Conservation (phyloP, 192 early-diverging fungal species). For the Chytriomyces sp. region DNA sequence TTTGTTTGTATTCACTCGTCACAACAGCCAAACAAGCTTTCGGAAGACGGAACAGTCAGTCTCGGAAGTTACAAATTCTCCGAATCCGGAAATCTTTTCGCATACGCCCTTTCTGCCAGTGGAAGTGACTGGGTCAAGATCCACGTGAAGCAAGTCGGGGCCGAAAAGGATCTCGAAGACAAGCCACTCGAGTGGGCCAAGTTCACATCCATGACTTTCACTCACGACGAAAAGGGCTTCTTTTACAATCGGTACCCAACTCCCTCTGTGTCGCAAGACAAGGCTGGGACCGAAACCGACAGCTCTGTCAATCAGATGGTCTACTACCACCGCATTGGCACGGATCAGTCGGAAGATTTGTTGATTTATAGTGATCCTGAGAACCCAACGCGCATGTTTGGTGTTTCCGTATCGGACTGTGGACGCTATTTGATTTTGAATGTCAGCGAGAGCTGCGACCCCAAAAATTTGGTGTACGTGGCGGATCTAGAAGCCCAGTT, state of each 20-base stretch:
- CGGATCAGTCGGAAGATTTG: slow-evolving; percentile 62
- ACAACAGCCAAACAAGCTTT: slow-evolving; percentile 55
- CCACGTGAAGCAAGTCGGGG: slow-evolving; percentile 48
- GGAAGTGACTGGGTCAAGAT: slow-evolving; percentile 73
- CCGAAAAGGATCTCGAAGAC: slow-evolving; percentile 44
- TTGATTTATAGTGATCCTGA: slow-evolving; percentile 20
- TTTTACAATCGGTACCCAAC: slow-evolving; percentile 67
- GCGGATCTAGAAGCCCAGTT: slow-evolving; percentile 40
- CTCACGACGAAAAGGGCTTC: slow-evolving; percentile 73
- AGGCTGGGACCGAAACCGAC: slow-evolving; percentile 66
- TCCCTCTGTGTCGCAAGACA: slow-evolving; percentile 18
- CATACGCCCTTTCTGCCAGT: slow-evolving; percentile 53
- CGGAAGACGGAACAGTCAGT: slow-evolving; percentile 64
- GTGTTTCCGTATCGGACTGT: slow-evolving; percentile 9
- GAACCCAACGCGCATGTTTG: slow-evolving; percentile 17
- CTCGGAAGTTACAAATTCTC: slow-evolving; percentile 60
- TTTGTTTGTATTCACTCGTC: neutral
- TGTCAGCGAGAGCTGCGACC: slow-evolving; percentile 51
- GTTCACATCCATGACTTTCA: slow-evolving; percentile 63
- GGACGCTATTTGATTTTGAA: slow-evolving; percentile 59
- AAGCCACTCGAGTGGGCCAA: slow-evolving; percentile 59
- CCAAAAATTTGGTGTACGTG: slow-evolving; percentile 49
- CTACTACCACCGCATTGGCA: slow-evolving; percentile 50
- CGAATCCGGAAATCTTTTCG: slow-evolving; percentile 61
- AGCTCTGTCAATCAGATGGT: slow-evolving; percentile 45